These are phyloP conservation scores for Eucalyptus marginata DNA, from an alignment of 345 rosid genomes.

Conservation along the genomic window DNA sequence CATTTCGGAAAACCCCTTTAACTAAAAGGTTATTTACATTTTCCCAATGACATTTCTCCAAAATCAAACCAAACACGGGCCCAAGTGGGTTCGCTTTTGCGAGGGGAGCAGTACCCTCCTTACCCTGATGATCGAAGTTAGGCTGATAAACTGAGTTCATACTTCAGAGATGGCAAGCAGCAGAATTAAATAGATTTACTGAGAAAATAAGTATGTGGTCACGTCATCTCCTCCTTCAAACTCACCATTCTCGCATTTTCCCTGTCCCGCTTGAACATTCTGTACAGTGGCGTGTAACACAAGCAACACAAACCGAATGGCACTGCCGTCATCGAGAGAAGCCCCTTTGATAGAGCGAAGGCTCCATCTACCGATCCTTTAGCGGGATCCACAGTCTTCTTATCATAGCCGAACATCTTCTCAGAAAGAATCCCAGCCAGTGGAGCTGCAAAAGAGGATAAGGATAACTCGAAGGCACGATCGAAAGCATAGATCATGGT, in stretches of 20 bases:
- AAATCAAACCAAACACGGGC: too few relatives aligned
- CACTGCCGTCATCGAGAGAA: conserved; percentile 79
- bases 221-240: conserved; percentile 40
- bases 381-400: conserved; percentile 48
- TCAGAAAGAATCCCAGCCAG: conserved; percentile 92
- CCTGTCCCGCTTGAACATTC: conserved; percentile 48
- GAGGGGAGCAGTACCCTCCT: background rate
- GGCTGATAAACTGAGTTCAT: background rate
- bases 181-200: background rate
- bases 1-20: too few relatives aligned
- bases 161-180: background rate
- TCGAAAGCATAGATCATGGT: conserved; percentile 95
- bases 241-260: conserved; percentile 38
- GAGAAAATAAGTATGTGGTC: background rate
- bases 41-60: too few relatives aligned
- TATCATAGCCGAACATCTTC: conserved; percentile 63
- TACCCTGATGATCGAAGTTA: background rate
- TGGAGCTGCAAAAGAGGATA: conserved; percentile 93
- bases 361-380: conserved; percentile 65
- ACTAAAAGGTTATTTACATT: too few relatives aligned
- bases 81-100: background rate
- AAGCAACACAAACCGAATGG: conserved; percentile 84
- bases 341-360: conserved; percentile 68
- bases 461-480: conserved; percentile 86
- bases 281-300: conserved; percentile 79